Evolutionary conservation across 2,329 filamentous ascomycete species (phyloP).

Genomic region (Pseudopithomyces maydicus): DNA sequence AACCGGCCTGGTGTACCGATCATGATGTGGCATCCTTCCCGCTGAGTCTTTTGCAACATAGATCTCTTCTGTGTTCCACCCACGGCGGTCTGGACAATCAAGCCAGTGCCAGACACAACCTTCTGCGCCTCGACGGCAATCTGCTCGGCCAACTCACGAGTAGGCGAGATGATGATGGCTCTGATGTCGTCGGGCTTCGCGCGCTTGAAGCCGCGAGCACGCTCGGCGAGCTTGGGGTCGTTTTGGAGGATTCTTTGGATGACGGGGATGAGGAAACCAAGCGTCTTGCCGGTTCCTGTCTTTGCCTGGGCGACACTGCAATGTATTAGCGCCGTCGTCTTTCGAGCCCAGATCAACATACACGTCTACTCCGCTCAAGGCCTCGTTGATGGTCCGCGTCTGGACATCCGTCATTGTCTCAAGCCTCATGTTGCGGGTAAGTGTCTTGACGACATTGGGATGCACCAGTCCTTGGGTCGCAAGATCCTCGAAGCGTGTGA

Average conservation of each 20-base stretch:
- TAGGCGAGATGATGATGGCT: conserved; percentile 66
- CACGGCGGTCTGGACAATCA: conserved; percentile 79
- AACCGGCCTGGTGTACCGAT: conserved; percentile 90
- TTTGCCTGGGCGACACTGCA: conserved; percentile 80
- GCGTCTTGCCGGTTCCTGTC: conserved; percentile 95
- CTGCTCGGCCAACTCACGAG: conserved; percentile 67
- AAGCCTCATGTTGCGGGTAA: conserved; percentile 76
- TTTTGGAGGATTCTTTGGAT: conserved; percentile 76
- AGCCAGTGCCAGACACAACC: conserved; percentile 66
- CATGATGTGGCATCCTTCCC: conserved; percentile 82
- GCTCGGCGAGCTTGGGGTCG: conserved; percentile 65
- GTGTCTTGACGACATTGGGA: conserved; percentile 66
- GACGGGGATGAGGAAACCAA: conserved; percentile 87
- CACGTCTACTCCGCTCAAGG: conserved; percentile 81
- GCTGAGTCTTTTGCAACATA: conserved; percentile 71
- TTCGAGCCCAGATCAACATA: conserved; percentile 53
- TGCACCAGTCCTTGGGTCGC: conserved; percentile 61
- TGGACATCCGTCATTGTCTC: conserved; percentile 93
- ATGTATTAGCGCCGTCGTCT: conserved; percentile 15
- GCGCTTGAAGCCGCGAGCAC: conserved; percentile 47
- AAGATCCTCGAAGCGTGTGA: conserved; percentile 54
- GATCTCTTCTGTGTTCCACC: conserved; percentile 81
- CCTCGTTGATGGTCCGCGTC: conserved; percentile 77
- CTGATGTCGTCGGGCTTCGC: conserved; percentile 58
- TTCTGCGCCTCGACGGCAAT: conserved; percentile 74